Conservation (phyloP, 2,329 filamentous ascomycete species). For the Thermothelomyces thermophilus region DNA sequence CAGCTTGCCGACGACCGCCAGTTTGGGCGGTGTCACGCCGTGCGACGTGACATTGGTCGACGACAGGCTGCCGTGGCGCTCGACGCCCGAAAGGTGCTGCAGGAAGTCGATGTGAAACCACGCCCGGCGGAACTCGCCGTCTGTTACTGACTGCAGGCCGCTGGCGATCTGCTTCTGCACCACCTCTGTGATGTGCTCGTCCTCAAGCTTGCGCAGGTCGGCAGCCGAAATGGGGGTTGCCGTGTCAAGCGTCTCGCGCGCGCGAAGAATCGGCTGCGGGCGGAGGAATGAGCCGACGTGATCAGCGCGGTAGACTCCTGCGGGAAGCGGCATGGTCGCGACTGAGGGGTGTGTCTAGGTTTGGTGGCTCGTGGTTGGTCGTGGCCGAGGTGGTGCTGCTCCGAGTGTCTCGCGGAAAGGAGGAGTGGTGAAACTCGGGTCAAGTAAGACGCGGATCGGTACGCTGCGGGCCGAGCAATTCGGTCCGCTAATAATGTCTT, state of each 20-base stretch:
- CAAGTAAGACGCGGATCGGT: conserved; percentile 6
- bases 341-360: background rate
- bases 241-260: conserved; percentile 41
- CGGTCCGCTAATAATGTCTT: conserved; percentile 5
- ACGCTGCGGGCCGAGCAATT: conserved; percentile 3
- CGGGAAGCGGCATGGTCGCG: conserved; percentile 34
- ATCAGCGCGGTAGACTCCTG: conserved; percentile 44
- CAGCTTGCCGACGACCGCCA: conserved; percentile 49
- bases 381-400: background rate
- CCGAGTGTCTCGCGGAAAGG: background rate
- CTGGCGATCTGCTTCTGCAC: conserved; percentile 43
- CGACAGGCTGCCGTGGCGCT: conserved; percentile 41
- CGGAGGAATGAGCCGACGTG: conserved; percentile 51
- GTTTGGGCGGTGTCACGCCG: conserved; percentile 46
- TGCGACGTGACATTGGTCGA: conserved; percentile 40
- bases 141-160: conserved; percentile 45
- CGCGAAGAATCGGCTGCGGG: conserved; percentile 42
- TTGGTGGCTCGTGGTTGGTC: background rate
- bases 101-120: conserved; percentile 56
- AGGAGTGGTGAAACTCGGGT: background rate
- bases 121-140: conserved; percentile 50
- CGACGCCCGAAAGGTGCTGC: conserved; percentile 46
- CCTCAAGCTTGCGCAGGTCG: conserved; percentile 45
- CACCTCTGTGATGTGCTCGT: conserved; percentile 42
- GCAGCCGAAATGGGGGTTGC: conserved; percentile 33